phyloP scores from a whole-genome alignment of 768 basidiomycete genomes.

The Vararia minispora region DNA sequence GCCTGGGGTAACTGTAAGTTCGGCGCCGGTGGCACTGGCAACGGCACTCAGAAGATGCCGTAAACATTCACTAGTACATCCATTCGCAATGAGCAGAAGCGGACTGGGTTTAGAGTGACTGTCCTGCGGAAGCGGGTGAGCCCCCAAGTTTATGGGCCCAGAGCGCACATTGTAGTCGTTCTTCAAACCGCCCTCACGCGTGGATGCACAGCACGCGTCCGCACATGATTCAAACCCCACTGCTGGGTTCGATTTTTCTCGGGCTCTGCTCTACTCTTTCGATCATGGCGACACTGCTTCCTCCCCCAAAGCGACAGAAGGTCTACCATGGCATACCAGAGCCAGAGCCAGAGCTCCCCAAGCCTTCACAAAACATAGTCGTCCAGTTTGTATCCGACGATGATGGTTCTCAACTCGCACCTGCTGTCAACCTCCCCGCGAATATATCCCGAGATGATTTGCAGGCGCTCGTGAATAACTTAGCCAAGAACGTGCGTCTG shows the following conservation, averaged over 20 bases:
- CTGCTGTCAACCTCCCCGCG: constrained; percentile 82
- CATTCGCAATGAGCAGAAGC: too few species aligned
- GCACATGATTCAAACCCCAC: too few species aligned
- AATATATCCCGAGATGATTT: constrained; percentile 76
- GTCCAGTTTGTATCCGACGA: constrained; percentile 92
- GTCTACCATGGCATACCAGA: constrained; percentile 65
- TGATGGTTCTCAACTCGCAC: constrained; percentile 71
- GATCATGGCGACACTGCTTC: constrained; percentile 79
- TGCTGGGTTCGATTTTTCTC: background rate
- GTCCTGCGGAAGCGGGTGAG: too few species aligned
- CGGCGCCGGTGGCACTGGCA: too few species aligned
- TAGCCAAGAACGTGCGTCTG: constrained; percentile 56
- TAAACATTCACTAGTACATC: too few species aligned
- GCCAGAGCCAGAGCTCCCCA: constrained; percentile 39
- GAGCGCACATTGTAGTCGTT: too few species aligned
- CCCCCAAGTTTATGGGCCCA: too few species aligned
- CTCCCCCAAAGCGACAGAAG: constrained; percentile 84
- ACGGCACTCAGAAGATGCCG: too few species aligned
- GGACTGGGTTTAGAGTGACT: too few species aligned
- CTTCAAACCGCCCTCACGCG: too few species aligned
- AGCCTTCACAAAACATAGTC: constrained; percentile 55
- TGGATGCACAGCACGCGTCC: too few species aligned
- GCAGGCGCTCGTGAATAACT: constrained; percentile 81
- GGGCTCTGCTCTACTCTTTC: background rate
- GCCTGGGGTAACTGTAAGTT: too few species aligned